Conservation (phyloP, 2,329 filamentous ascomycete genomes). For the Xylaria digitata region DNA sequence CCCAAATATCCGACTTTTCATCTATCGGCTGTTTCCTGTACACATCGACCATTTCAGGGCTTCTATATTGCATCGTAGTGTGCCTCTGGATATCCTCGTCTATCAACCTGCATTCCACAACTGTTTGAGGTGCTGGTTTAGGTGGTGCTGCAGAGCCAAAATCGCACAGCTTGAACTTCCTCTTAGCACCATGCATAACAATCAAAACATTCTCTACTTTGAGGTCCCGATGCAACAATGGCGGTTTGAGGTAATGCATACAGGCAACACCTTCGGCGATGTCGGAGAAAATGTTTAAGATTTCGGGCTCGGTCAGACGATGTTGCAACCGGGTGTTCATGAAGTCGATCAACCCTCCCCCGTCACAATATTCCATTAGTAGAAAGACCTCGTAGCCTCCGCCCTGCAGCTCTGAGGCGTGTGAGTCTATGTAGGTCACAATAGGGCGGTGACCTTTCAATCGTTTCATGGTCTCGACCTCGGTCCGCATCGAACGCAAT, state of each 20-base stretch:
- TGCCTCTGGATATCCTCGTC: slow-evolving; percentile 98
- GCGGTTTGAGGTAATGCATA: slow-evolving; percentile 98
- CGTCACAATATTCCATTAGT: slow-evolving; percentile 97
- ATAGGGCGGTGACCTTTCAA: slow-evolving; percentile 96
- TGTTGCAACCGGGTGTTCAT: slow-evolving; percentile 99
- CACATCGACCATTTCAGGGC: slow-evolving; percentile 98
- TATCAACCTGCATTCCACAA: slow-evolving; percentile 88
- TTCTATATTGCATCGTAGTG: slow-evolving; percentile 96
- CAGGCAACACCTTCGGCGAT: slow-evolving; percentile 96
- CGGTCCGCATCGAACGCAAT: slow-evolving; percentile 93
- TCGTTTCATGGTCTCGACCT: slow-evolving; percentile 99
- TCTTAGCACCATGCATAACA: slow-evolving; percentile 71
- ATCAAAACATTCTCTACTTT: slow-evolving; percentile 99
- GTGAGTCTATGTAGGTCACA: slow-evolving; percentile 98
- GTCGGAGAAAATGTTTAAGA: slow-evolving; percentile 95
- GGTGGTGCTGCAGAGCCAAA: slow-evolving; percentile 93
- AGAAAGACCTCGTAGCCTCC: slow-evolving; percentile 98
- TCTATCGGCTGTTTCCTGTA: slow-evolving; percentile 97
- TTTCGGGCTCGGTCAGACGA: slow-evolving; percentile 95
- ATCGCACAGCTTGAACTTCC: slow-evolving; percentile 95
- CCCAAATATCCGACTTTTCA: slow-evolving; percentile 99
- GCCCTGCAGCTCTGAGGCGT: slow-evolving; percentile 91
- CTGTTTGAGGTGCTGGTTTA: slow-evolving; percentile 83
- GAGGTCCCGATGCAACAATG: slow-evolving; percentile 90
- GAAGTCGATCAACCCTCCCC: slow-evolving; percentile 96